Percentiles rank a stretch among this genome's conserved stretches.
Evolutionary conservation across 768 basidiomycete genomes (phyloP).

Genomic region (Paxillus ammoniavirescens): DNA sequence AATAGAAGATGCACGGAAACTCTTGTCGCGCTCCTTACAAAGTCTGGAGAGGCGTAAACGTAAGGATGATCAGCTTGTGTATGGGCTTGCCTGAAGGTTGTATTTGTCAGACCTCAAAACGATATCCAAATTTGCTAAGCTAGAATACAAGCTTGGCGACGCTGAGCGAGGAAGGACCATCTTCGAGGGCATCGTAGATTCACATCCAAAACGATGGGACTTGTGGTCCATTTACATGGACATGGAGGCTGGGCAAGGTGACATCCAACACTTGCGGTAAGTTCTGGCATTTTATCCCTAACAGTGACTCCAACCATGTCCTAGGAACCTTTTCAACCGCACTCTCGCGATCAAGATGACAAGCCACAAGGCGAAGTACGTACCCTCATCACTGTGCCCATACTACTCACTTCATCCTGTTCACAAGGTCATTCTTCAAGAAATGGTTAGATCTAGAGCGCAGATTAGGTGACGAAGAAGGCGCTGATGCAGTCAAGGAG

Average conservation of each 20-base stretch:
- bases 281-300: slow-evolving; percentile 9
- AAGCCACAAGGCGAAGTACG: slow-evolving; percentile 92
- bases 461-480: slow-evolving; percentile 83
- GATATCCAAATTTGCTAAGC: slow-evolving; percentile 89
- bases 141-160: slow-evolving; percentile 94
- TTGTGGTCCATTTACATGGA: slow-evolving; percentile 97
- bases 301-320: slow-evolving; percentile 1
- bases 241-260: slow-evolving; percentile 81
- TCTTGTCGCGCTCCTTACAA: slow-evolving; percentile 86
- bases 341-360: slow-evolving; percentile 85
- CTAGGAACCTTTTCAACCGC: slow-evolving; percentile 83
- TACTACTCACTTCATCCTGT: slow-evolving; percentile 13
- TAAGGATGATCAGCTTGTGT: slow-evolving; percentile 39
- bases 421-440: slow-evolving; percentile 85
- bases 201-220: slow-evolving; percentile 93
- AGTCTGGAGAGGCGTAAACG: slow-evolving; percentile 93
- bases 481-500: slow-evolving; percentile 75
- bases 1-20: slow-evolving; percentile 76
- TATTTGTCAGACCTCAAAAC: slow-evolving; percentile 79
- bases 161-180: slow-evolving; percentile 93
- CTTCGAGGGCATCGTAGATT: slow-evolving; percentile 95
- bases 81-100: neutral
- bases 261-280: slow-evolving; percentile 78
- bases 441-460: slow-evolving; percentile 93
- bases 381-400: slow-evolving; percentile 9